Base-by-base conservation (phyloP, 2,329 filamentous ascomycete species). In the Paraphaeosphaeria sporulosa region DNA sequence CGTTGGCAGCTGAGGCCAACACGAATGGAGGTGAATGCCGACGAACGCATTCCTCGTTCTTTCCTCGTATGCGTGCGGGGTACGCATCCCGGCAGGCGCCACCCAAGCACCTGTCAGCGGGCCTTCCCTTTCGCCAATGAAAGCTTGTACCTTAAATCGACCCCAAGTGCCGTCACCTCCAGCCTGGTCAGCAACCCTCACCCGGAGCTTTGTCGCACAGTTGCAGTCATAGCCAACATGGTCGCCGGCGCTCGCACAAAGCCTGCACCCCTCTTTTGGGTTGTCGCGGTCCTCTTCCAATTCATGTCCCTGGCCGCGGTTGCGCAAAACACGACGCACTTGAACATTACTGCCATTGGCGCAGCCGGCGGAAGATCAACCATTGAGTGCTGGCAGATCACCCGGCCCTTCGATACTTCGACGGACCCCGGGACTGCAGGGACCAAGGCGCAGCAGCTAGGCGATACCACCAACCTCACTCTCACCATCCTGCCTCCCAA, bases 371-470 rank as follows among this genome's bases (percentile, higher is more conserved):
- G 54, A 32, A 34, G 54, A 25, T 56, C 54, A 21, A 56, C 54
- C 4, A 56, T 56, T 32, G 54, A 56, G 19, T 56, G 54, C 36
- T 56, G 54, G 54, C 54, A 56, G 32, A 56, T 56, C 54, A 56
- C 43, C 54, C 43, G 54, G 21, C 54, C 54, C 9, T 56, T 56
- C 43, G 54, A 56, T 40, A 49, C 49, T 10, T 56, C 54, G 3
- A 40, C 54, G 3, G 54, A 56, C 30, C 54, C 54, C 4, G 54
- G 54, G 30, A 56, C 54, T 42, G 44, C 54, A 49, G 54, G 54
- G 2, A 56, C 54, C 21, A 36, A 17, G 15, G 19, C 44, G n/a
- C 54, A 56, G 36, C 54, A 56, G 25, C 32, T 56, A 17, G 54
- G 54, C 15, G 54, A 56, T 25, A 40, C 36, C 32, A 56, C 54